A percentile compares a stretch with the other conserved stretches of the same genome.
Conservation (phyloP, 106 monocot species). For the Apostasia ramifera region DNA sequence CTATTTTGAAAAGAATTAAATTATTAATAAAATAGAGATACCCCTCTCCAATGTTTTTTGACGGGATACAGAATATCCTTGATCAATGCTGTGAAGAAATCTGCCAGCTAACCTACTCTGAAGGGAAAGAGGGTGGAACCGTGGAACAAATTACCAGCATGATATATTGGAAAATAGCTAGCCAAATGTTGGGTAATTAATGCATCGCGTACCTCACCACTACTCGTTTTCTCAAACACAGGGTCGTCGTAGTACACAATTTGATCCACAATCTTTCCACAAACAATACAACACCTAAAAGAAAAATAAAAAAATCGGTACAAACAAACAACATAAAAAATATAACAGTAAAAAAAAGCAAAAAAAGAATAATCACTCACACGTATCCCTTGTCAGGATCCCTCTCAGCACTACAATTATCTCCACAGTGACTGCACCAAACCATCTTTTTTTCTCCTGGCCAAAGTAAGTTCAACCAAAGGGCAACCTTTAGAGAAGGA, state of each 20-base stretch:
- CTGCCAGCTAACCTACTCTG: conserved; percentile 52
- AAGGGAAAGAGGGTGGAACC: background rate
- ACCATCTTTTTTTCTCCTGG: conserved; percentile 10
- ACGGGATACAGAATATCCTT: conserved; percentile 44
- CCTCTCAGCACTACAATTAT: conserved; percentile 13
- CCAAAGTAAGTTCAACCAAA: background rate
- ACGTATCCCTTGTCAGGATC: conserved; percentile 45
- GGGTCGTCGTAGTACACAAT: conserved; percentile 40
- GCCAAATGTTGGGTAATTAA: background rate
- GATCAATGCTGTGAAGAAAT: conserved; percentile 31
- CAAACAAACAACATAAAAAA: background rate
- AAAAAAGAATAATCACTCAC: conserved; percentile 15
- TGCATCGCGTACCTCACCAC: conserved; percentile 44
- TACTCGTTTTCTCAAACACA: conserved; percentile 42
- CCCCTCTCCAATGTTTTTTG: conserved; percentile 71
- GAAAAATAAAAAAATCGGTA: conserved; percentile 6
- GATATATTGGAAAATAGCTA: background rate
- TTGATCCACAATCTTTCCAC: conserved; percentile 64
- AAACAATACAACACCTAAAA: conserved; percentile 51
- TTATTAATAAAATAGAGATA: conserved; percentile 10
- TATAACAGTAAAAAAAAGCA: background rate
- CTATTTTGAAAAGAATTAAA: background rate
- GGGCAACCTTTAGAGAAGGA: background rate
- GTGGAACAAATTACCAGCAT: background rate
- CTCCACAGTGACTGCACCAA: conserved; percentile 39